Evolutionary conservation across 192 early-diverging fungal genomes (phyloP).

Genomic region (Coemansia sp.): DNA sequence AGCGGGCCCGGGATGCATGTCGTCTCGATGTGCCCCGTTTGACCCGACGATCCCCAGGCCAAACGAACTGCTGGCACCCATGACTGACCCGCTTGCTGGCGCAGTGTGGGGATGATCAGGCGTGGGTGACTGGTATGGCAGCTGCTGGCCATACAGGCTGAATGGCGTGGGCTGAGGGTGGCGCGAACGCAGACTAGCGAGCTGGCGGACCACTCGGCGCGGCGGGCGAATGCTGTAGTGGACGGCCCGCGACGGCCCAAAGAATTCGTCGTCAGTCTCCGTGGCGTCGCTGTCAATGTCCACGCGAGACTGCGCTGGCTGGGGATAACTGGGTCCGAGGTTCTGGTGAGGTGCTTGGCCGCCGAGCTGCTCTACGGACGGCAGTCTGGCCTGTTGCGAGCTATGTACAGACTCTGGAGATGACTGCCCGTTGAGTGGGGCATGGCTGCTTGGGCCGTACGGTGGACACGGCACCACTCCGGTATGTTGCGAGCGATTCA

Average conservation of each 20-base stretch:
- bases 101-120: slow-evolving; percentile 21
- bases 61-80: neutral
- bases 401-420: neutral
- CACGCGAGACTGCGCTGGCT: neutral
- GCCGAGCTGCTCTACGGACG: neutral
- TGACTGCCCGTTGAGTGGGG: neutral
- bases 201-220: slow-evolving; percentile 30
- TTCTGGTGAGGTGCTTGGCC: neutral
- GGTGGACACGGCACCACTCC: neutral
- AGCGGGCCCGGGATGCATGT: neutral
- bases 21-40: neutral
- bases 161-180: slow-evolving; percentile 17
- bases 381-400: neutral
- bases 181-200: slow-evolving; percentile 31
- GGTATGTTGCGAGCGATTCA: neutral
- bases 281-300: slow-evolving; percentile 36
- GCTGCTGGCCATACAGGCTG: slow-evolving; percentile 6
- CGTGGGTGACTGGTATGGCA: neutral
- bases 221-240: slow-evolving; percentile 39
- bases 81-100: slow-evolving; percentile 2
- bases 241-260: slow-evolving; percentile 19
- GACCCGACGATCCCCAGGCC: slow-evolving; percentile 29
- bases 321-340: neutral
- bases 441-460: neutral
- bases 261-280: slow-evolving; percentile 50